phyloP scores from a whole-genome alignment of 345 rosid genomes.

The Camelina neglecta region DNA sequence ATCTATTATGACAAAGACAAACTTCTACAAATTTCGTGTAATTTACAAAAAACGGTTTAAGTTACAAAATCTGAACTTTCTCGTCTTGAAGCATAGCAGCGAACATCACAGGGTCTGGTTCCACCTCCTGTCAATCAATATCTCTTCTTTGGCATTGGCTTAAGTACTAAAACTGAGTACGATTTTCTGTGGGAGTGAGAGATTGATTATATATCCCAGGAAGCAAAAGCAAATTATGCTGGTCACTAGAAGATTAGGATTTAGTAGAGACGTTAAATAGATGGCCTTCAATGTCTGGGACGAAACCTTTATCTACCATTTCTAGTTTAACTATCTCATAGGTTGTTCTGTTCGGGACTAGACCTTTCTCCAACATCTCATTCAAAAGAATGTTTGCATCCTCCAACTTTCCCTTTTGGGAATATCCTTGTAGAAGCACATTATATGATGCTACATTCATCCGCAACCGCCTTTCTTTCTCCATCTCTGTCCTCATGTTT shows the following conservation, averaged over 20 bases:
- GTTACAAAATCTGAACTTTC: constrained; percentile 2
- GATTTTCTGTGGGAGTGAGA: background rate
- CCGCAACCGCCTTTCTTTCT: constrained; percentile 62
- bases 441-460: constrained; percentile 74
- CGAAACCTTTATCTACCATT: constrained; percentile 84
- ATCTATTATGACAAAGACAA: background rate
- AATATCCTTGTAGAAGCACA: constrained; percentile 69
- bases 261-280: constrained; percentile 50
- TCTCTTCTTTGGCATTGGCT: constrained; percentile 15
- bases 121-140: background rate
- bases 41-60: background rate
- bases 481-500: constrained; percentile 66
- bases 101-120: background rate
- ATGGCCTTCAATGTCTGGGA: constrained; percentile 89
- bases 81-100: background rate
- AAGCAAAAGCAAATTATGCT: background rate
- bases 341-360: constrained; percentile 67
- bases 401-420: constrained; percentile 67
- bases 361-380: constrained; percentile 91
- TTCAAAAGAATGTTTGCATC: constrained; percentile 75
- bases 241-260: constrained; percentile 19
- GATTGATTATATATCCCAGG: constrained; percentile 9
- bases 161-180: background rate
- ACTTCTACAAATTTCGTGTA: background rate
- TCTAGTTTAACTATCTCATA: constrained; percentile 71